A percentile compares a stretch with the other conserved stretches of the same genome.
phyloP scores from a whole-genome alignment of 345 rosid genomes.

The Hibiscus syriacus region DNA sequence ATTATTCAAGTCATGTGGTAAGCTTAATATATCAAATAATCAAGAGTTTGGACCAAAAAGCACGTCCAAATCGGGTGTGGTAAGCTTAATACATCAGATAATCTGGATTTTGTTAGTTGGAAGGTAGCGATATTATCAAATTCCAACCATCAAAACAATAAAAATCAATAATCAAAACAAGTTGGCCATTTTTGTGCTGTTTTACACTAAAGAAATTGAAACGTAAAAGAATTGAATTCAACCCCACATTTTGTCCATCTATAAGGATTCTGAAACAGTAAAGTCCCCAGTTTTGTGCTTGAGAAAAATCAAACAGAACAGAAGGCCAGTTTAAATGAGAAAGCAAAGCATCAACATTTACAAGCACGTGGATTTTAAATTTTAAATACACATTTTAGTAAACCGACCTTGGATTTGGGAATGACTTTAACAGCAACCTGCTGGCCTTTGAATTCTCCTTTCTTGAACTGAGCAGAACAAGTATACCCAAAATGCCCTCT shows the following conservation, averaged over 20 bases:
- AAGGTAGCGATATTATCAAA: background rate
- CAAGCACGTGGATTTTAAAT: background rate
- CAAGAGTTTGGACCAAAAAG: conserved; percentile 8
- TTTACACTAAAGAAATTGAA: conserved; percentile 6
- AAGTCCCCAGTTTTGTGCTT: background rate
- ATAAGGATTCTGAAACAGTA: conserved; percentile 13
- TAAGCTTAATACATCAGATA: conserved; percentile 1
- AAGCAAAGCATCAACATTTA: background rate
- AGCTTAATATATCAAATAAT: conserved; percentile 1
- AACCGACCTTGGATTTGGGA: conserved; percentile 75
- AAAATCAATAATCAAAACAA: conserved; percentile 9
- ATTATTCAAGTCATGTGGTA: conserved; percentile 2
- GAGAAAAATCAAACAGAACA: background rate
- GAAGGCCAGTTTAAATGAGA: background rate
- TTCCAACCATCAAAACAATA: conserved; percentile 22
- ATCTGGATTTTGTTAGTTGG: conserved; percentile 6
- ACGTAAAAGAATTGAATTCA: background rate
- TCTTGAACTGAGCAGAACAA: conserved; percentile 84
- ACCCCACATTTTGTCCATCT: conserved; percentile 12
- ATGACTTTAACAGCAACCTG: conserved; percentile 93
- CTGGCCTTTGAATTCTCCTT: conserved; percentile 77
- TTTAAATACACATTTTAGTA: background rate
- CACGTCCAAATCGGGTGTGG: conserved; percentile 2
- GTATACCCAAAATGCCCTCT: conserved; percentile 98
- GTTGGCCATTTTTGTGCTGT: background rate